Base-by-base conservation (phyloP, 169 alveolate genomes). In the Plasmodium berghei region DNA sequence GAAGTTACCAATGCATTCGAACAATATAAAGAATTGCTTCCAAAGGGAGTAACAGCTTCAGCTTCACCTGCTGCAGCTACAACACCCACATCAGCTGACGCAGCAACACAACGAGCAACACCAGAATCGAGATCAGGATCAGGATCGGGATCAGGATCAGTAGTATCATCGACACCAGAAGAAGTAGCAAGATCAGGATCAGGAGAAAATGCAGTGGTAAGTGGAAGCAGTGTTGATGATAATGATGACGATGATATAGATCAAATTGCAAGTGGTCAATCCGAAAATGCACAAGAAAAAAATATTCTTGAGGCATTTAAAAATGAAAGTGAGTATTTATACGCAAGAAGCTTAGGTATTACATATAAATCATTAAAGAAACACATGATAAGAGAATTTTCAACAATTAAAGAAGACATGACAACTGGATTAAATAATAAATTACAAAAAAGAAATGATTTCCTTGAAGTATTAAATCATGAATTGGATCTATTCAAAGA, bases 401-500 rank as follows among this genome's bases (percentile, higher is more conserved):
- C 9, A 9, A 24, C 70, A 49, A 22, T 77, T 14, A 62, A 48
- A 48, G 40, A 16, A 48, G 66, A 77, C 58, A 34, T 58, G 18
- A 77, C 9, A 5, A 59, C 46, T 45, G 52, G 48, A 26, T 26
- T 77, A 34, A 58, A 77, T 4, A 46, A 74, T 42, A 34, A 66
- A n/a, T 55, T 12, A n/a, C 40, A 67, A 34, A 83, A 83, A 62
- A 67, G 90, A 67, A 24, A 28, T 26, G 40, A 69, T 71, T 69
- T 83, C 49, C 40, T 55, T 24, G 46, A 16, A 16, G 73, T 83
- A 0, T 28, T 69, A 42, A 45, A 58, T 16, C 67, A 18, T 20
- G 90, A 83, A n/a, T 69, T 83, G 28, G 20, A 3, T 28, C 34
- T 63, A 83, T 83, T 14, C 62, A 46, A 77, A 46, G 59, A 52